Evolutionary conservation across 23 red algal species (phyloP).

Genomic region (Chondrus crispus): DNA sequence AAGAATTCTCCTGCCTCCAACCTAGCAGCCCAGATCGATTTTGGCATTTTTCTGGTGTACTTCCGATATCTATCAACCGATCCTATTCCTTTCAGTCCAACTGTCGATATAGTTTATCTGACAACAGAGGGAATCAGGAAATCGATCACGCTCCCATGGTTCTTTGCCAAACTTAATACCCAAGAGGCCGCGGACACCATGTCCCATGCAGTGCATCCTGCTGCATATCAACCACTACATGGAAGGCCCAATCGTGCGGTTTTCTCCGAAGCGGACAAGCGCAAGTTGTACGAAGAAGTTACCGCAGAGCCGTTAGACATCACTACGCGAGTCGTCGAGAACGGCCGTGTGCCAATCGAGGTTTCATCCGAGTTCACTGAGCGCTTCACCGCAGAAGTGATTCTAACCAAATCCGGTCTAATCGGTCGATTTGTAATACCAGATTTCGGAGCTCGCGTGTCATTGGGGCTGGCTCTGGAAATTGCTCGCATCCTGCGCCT

Average conservation of each 20-base stretch:
- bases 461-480: not conserved
- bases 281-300: not conserved
- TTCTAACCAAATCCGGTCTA: not conserved
- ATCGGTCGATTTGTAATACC: not conserved
- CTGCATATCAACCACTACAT: not conserved
- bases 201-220: not conserved
- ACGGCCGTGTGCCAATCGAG: not conserved
- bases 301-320: not conserved
- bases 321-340: not conserved
- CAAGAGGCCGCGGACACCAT: not conserved
- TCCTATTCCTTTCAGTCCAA: not conserved
- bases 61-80: not conserved
- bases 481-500: not conserved
- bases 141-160: not conserved
- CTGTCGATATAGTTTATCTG: not conserved
- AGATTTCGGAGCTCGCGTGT: not conserved
- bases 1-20: not conserved
- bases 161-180: not conserved
- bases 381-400: not conserved
- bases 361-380: not conserved
- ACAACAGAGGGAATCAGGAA: not conserved
- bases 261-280: not conserved
- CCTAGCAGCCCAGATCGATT: not conserved
- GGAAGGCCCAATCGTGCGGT: not conserved
- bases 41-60: not conserved